A percentile compares a stretch with the other conserved stretches of the same genome.
phyloP scores from a whole-genome alignment of 352 stramenopile species.

The Plasmopara viticola region DNA sequence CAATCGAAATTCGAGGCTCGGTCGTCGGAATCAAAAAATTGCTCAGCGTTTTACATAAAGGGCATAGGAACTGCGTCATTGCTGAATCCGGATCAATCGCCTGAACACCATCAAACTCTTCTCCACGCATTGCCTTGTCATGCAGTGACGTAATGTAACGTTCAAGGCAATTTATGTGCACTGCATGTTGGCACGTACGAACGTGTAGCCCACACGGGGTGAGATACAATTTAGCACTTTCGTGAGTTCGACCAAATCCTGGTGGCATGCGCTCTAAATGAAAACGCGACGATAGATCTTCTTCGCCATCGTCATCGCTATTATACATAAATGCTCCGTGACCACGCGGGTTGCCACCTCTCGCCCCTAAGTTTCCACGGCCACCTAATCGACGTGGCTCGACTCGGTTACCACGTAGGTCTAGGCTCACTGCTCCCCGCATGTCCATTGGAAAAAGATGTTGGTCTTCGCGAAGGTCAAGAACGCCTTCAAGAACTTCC shows the following conservation, averaged over 20 bases:
- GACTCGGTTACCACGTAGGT: slow-evolving; percentile 26
- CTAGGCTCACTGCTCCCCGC: slow-evolving; percentile 34
- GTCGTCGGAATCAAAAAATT: slow-evolving; percentile 87
- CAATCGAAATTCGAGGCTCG: slow-evolving; percentile 31
- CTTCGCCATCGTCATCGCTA: slow-evolving; percentile 45
- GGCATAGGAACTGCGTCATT: slow-evolving; percentile 90
- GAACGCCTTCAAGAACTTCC: slow-evolving; percentile 57
- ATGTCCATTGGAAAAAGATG: slow-evolving; percentile 50
- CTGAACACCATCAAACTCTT: slow-evolving; percentile 86
- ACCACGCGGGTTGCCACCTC: slow-evolving; percentile 17
- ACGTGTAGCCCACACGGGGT: slow-evolving; percentile 77
- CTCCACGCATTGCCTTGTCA: slow-evolving; percentile 81
- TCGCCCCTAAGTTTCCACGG: slow-evolving; percentile 19
- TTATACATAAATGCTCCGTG: slow-evolving; percentile 31
- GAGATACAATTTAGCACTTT: slow-evolving; percentile 66
- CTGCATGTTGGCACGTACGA: slow-evolving; percentile 80
- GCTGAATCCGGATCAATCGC: slow-evolving; percentile 82
- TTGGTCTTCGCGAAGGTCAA: slow-evolving; percentile 59
- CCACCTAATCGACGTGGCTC: slow-evolving; percentile 21
- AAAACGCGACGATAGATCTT: slow-evolving; percentile 36
- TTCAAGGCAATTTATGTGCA: slow-evolving; percentile 84
- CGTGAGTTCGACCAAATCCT: slow-evolving; percentile 34
- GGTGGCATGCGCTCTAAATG: slow-evolving; percentile 39
- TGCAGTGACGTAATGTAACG: slow-evolving; percentile 82
- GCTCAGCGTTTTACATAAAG: slow-evolving; percentile 88